Evolutionary conservation across 306 rosid species (phyloP), one percentile per base, ranked within the genome.

Genomic region (Lotus japonicus): DNA sequence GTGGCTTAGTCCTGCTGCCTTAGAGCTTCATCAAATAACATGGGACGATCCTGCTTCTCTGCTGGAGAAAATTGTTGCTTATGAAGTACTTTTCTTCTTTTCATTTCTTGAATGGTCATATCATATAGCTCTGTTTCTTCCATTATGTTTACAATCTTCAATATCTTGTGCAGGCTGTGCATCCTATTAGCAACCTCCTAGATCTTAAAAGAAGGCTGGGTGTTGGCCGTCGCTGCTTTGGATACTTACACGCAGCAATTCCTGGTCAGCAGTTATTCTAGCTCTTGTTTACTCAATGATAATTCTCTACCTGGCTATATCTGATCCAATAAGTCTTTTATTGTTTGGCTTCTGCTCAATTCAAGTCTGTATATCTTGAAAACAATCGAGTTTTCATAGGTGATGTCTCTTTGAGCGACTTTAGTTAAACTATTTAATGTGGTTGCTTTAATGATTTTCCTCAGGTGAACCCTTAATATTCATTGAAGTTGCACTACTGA

Each of bases 181-280:
- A 92, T 64, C 98, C 98, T 64, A 92, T 92, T 77, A 92, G 97
- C 81, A 92, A 88, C 81, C 97, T 92, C 72, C 76, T 92, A 62
- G 98, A 92, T 84, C 98, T 92, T 50, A 92, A 92, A 87, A 92
- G 98, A 84, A 92, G 97, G 85, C 88, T 92, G 46, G 98, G 98
- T 77, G 81, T 88, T 65, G 91, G 98, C 52, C 97, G 97, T 33
- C 92, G 96, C 36, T 92, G 98, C 77, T 92, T 92, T 50, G 98
- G 97, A 73, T 92, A 92, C 73, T 73, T 92, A 64, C 98, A 92
- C 78, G 89, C 97, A 2, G 91, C 98, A 71, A 89, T 92, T 80
- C 95, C 98, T 77, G 95, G 98, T 92, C 56, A 72, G 90, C 65
- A 66, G 26, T 79, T 71, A 72, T 58, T 79, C 62, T 79, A n/a